phyloP scores from a whole-genome alignment of 768 basidiomycete genomes.

The Suillus luteus region DNA sequence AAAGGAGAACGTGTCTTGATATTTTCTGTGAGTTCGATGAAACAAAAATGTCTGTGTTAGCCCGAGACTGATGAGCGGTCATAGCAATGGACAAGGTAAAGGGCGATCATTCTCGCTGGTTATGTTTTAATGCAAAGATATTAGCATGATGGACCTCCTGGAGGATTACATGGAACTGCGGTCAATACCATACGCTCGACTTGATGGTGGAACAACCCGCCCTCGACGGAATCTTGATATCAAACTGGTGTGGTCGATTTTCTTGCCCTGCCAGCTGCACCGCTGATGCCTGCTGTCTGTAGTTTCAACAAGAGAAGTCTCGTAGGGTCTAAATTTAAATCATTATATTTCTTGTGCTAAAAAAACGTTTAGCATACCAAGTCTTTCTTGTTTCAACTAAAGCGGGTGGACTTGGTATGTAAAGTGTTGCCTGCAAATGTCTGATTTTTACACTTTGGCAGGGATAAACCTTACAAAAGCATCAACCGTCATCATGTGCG shows the following conservation, averaged over 20 bases:
- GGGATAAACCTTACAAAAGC: conserved; percentile 87
- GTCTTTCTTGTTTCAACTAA: conserved; percentile 72
- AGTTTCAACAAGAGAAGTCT: conserved; percentile 63
- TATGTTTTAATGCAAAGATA: not conserved
- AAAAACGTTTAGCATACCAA: conserved; percentile 48
- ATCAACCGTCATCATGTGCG: conserved; percentile 79
- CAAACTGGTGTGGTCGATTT: conserved; percentile 43
- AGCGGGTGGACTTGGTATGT: conserved; percentile 67
- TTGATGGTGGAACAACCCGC: conserved; percentile 57
- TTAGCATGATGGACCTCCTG: conserved; percentile 66
- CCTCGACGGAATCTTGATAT: conserved; percentile 61
- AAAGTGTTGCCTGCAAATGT: not conserved
- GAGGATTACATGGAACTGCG: conserved; percentile 68
- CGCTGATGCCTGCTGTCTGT: not conserved
- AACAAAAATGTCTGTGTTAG: not conserved
- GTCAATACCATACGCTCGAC: conserved; percentile 57
- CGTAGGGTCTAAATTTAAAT: conserved; percentile 37
- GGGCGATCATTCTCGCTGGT: not conserved
- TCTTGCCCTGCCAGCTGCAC: not conserved
- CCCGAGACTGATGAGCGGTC: conserved; percentile 16
- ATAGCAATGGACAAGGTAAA: conserved; percentile 61
- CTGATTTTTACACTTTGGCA: conserved; percentile 30
- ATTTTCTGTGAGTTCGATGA: conserved; percentile 52
- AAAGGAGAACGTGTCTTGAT: conserved; percentile 66
- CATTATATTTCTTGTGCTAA: conserved; percentile 10